A percentile compares a stretch with the other conserved stretches of the same genome.
Conservation (phyloP, 306 rosid species). For the Vigna nakashimae region DNA sequence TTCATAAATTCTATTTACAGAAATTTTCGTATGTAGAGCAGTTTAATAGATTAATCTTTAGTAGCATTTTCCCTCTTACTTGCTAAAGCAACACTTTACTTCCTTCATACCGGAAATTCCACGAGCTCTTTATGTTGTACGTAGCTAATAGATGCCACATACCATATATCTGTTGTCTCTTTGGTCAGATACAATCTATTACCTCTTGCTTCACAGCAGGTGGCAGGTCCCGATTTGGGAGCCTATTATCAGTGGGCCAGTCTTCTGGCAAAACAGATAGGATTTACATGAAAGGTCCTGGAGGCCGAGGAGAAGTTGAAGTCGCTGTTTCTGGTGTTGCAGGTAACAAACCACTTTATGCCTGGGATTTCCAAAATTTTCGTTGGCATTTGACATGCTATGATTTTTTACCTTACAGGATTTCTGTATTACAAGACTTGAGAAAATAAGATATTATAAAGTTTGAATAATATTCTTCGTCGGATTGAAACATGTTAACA, state of each 20-base stretch:
- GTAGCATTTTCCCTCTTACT: constrained; percentile 36
- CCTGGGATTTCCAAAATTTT: constrained; percentile 37
- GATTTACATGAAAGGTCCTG: constrained; percentile 99
- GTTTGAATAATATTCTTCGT: background rate
- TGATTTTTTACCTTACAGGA: background rate
- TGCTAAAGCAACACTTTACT: constrained; percentile 1
- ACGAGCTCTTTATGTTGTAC: constrained; percentile 27
- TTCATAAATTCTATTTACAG: background rate
- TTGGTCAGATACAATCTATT: constrained; percentile 34
- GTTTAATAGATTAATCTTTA: constrained; percentile 31
- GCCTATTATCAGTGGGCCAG: constrained; percentile 79
- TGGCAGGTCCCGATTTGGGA: constrained; percentile 89
- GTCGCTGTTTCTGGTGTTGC: constrained; percentile 97
- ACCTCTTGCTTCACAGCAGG: constrained; percentile 54
- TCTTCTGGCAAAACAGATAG: constrained; percentile 82
- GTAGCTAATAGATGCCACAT: constrained; percentile 19
- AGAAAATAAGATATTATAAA: constrained; percentile 9
- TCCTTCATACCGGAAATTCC: constrained; percentile 28
- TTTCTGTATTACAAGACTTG: background rate
- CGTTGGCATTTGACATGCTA: constrained; percentile 28
- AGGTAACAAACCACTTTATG: constrained; percentile 55
- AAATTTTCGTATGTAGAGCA: constrained; percentile 15
- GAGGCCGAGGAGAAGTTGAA: constrained; percentile 99
- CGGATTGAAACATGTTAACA: background rate
- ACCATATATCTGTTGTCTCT: constrained; percentile 44